Evolutionary conservation across 1,139 yeast genomes (phyloP).

Genomic region (Meyerozyma carpophila): DNA sequence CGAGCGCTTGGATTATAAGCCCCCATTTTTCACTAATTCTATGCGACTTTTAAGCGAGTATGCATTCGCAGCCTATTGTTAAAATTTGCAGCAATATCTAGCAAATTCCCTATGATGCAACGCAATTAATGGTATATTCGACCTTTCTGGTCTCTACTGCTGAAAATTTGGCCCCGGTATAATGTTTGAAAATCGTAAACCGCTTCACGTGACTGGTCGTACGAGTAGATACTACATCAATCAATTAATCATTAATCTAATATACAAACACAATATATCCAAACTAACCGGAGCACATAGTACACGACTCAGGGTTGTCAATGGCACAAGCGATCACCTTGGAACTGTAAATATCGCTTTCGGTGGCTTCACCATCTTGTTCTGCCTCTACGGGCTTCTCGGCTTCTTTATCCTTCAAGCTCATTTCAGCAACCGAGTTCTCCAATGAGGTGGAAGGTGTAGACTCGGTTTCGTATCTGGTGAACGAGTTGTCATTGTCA

Average conservation of each 20-base stretch:
- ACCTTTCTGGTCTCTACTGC: not conserved
- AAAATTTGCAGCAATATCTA: not conserved
- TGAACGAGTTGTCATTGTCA: slow-evolving; percentile 11
- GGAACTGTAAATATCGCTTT: slow-evolving; percentile 78
- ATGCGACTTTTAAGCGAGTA: not conserved
- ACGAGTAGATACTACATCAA: not conserved
- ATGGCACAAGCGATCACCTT: slow-evolving; percentile 96
- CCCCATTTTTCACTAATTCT: not conserved
- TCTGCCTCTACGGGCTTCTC: slow-evolving; percentile 14
- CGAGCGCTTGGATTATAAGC: not conserved
- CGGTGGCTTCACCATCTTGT: slow-evolving; percentile 17
- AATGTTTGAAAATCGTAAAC: not conserved
- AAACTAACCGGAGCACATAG: slow-evolving; percentile 92
- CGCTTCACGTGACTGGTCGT: not conserved
- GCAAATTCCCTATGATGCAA: not conserved
- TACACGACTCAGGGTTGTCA: slow-evolving; percentile 94
- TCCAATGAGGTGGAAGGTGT: slow-evolving; percentile 40
- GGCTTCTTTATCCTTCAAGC: slow-evolving; percentile 18
- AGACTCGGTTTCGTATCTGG: not conserved
- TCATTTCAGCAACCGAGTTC: slow-evolving; percentile 42
- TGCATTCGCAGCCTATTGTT: not conserved
- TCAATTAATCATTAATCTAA: slow-evolving; percentile 4
- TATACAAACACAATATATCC: slow-evolving; percentile 2
- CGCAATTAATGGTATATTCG: not conserved
- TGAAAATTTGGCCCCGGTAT: not conserved